Percentiles rank a stretch among this genome's conserved stretches.
Evolutionary conservation across 2,329 filamentous ascomycete species (phyloP).

Genomic region (Venturia oleaginea): DNA sequence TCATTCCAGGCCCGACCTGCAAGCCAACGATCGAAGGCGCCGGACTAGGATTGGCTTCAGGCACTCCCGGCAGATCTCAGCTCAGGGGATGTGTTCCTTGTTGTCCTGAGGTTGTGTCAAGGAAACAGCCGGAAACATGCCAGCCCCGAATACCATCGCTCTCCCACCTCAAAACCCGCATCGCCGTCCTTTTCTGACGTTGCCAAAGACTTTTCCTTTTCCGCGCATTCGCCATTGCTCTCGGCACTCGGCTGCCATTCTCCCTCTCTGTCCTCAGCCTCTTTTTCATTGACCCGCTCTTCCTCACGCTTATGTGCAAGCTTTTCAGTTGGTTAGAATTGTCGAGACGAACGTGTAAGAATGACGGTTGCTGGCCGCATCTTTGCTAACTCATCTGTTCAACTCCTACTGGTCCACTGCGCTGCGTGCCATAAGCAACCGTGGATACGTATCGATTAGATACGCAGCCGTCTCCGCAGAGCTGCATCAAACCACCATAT

Average conservation of each 20-base stretch:
- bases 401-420: not conserved
- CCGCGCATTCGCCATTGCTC: not conserved
- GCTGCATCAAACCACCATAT: not conserved
- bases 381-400: not conserved
- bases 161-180: not conserved
- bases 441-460: not conserved
- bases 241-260: not conserved
- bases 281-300: not conserved
- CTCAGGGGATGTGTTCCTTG: slow-evolving; percentile 1
- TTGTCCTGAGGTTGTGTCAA: not conserved
- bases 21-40: not conserved
- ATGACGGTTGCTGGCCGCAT: not conserved
- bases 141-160: too few relatives aligned
- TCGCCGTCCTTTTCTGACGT: not conserved
- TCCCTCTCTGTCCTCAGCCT: not conserved
- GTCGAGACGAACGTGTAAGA: not conserved
- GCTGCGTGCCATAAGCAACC: not conserved
- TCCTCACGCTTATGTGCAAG: slow-evolving; percentile 4
- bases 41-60: not conserved
- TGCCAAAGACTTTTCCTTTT: not conserved
- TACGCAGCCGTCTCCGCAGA: slow-evolving; percentile 3
- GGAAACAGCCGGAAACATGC: not conserved
- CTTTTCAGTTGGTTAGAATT: not conserved
- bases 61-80: slow-evolving; percentile 6
- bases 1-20: not conserved